Conservation (phyloP, 306 rosid species). For the Cucumis cinereus region DNA sequence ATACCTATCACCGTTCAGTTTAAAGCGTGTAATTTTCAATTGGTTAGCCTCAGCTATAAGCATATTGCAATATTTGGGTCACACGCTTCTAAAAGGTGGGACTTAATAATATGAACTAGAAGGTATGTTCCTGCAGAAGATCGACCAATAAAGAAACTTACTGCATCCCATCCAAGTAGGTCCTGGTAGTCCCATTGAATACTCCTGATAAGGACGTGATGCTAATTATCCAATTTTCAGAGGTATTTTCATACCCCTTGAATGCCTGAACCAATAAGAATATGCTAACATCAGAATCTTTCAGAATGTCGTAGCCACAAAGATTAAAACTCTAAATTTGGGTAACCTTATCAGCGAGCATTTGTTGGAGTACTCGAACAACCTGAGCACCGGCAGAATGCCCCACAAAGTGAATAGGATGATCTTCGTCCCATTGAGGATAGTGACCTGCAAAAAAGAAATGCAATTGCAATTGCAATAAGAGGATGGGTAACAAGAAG, state of each 20-base stretch:
- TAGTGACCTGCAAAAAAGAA: slow-evolving; percentile 56
- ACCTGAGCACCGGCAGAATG: slow-evolving; percentile 98
- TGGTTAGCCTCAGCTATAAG: not conserved
- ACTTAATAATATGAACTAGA: not conserved
- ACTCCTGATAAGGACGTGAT: slow-evolving; percentile 85
- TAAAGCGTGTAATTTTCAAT: not conserved
- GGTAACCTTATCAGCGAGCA: slow-evolving; percentile 92
- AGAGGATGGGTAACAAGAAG: not conserved
- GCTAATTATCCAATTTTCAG: slow-evolving; percentile 83
- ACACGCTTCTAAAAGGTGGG: not conserved
- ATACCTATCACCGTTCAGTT: not conserved
- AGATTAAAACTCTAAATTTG: not conserved
- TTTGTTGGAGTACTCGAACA: slow-evolving; percentile 85
- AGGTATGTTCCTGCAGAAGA: not conserved
- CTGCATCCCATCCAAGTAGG: slow-evolving; percentile 94
- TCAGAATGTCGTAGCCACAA: not conserved
- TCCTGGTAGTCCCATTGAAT: slow-evolving; percentile 92
- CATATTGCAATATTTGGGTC: not conserved
- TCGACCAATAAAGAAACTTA: slow-evolving; percentile 26
- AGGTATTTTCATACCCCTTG: slow-evolving; percentile 56
- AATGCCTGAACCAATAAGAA: slow-evolving; percentile 47
- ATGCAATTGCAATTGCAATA: too few relatives aligned
- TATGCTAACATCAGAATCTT: not conserved
- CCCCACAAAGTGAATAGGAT: slow-evolving; percentile 89
- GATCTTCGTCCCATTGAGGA: slow-evolving; percentile 97